phyloP scores from a whole-genome alignment of 306 rosid species.

The barrel medic (Medicago truncatula) region DNA sequence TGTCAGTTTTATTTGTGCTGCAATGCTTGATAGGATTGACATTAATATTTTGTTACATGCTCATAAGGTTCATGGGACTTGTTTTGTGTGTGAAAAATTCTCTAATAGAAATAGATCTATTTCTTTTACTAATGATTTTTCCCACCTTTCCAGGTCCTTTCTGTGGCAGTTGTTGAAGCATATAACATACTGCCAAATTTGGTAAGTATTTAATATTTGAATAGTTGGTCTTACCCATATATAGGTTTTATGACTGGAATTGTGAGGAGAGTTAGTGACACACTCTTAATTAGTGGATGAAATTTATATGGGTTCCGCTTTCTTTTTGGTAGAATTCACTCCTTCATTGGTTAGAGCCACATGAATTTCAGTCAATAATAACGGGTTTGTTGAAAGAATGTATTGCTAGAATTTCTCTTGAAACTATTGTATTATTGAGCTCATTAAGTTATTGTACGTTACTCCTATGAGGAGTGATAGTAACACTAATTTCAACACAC shows the following conservation, averaged over 20 bases:
- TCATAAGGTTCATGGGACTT: not conserved
- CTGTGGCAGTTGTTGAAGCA: conserved; percentile 75
- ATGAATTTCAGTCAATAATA: not conserved
- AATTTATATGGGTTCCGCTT: not conserved
- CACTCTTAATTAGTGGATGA: conserved; percentile 3
- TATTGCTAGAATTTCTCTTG: not conserved
- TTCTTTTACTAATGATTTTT: conserved; percentile 29
- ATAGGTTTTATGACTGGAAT: conserved; percentile 16
- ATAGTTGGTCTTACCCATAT: conserved; percentile 11
- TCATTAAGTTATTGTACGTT: conserved; percentile 26
- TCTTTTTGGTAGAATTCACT: not conserved
- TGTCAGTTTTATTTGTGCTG: conserved; percentile 4
- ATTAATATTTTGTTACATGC: conserved; percentile 5
- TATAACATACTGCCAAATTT: conserved; percentile 81
- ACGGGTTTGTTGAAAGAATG: not conserved
- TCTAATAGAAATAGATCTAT: conserved; percentile 10
- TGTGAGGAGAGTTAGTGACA: not conserved
- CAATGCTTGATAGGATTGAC: conserved; percentile 4
- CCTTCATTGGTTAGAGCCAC: not conserved
- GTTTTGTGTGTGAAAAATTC: conserved; percentile 11
- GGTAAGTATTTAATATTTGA: conserved; percentile 56
- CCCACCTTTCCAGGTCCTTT: conserved; percentile 56
- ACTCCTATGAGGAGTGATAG: not conserved
- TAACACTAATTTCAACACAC: not conserved
- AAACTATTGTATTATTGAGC: not conserved